These are phyloP conservation scores for Leccinum olivaceopallidum DNA, from an alignment of 768 basidiomycete genomes.

Conservation along the genomic window DNA sequence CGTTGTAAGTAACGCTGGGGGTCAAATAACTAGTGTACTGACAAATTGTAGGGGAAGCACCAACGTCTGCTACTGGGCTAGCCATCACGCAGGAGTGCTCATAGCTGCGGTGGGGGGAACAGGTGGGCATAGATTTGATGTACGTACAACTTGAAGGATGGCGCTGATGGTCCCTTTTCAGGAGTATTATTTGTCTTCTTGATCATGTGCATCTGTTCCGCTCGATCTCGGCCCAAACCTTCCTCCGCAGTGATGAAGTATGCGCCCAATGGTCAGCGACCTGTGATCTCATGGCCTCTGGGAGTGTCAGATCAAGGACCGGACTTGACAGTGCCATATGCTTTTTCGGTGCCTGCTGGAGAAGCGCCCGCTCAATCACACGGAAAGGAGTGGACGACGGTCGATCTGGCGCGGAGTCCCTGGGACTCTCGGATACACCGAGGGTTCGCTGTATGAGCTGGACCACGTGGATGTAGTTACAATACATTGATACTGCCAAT, in stretches of 20 bases:
- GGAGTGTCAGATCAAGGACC: neutral
- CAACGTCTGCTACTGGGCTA: conserved; percentile 13
- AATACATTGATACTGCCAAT: neutral
- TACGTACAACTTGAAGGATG: neutral
- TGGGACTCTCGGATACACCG: neutral
- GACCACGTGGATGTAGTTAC: neutral
- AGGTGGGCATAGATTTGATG: conserved; percentile 4
- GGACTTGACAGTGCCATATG: neutral
- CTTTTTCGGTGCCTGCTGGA: conserved; percentile 1
- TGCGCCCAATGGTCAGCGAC: conserved; percentile 1
- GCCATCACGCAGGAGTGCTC: neutral
- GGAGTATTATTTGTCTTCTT: conserved; percentile 6
- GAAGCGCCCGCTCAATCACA: neutral
- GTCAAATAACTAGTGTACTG: neutral
- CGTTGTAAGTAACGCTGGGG: conserved; percentile 1
- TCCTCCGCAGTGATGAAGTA: neutral
- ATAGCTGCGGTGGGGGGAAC: neutral
- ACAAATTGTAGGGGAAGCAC: conserved; percentile 1
- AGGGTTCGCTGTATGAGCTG: neutral
- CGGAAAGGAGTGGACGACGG: conserved; percentile 3
- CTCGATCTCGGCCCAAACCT: neutral
- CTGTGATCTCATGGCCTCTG: neutral
- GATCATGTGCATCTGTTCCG: neutral
- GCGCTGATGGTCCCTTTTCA: conserved; percentile 3
- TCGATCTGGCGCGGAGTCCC: conserved; percentile 4